phyloP scores from a whole-genome alignment of 164 flowering plant genomes.

The Chloranthus sessilifolius region DNA sequence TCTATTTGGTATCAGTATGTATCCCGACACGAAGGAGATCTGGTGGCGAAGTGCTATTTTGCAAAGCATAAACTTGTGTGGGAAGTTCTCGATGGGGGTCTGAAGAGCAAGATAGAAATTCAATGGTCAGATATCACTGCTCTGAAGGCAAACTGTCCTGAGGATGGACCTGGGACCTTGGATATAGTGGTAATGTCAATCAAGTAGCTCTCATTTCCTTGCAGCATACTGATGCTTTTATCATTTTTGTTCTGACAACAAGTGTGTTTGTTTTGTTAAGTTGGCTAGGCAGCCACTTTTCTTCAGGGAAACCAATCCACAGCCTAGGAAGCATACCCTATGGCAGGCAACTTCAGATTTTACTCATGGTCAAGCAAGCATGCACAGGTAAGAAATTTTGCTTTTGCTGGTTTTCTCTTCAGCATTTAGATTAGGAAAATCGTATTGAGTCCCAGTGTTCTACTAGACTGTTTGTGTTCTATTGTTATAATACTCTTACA shows the following conservation, averaged over 20 bases:
- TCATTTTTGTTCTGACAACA: neutral
- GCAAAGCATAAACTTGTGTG: conserved; percentile 90
- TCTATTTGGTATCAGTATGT: conserved; percentile 39
- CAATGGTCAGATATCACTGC: conserved; percentile 91
- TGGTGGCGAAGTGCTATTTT: conserved; percentile 86
- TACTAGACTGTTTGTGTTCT: too few relatives aligned
- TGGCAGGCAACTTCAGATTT: conserved; percentile 90
- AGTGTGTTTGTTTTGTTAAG: conserved; percentile 27
- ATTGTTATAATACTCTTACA: too few relatives aligned
- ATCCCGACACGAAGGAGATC: conserved; percentile 81
- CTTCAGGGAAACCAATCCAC: conserved; percentile 86
- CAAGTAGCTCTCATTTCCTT: neutral
- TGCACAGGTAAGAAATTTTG: conserved; percentile 40
- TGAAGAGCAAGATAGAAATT: conserved; percentile 85
- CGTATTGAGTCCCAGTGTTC: too few relatives aligned
- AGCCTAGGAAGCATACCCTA: conserved; percentile 82
- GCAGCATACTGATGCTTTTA: neutral
- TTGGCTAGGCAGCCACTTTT: conserved; percentile 76
- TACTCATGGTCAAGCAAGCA: conserved; percentile 73
- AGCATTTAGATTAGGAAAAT: too few relatives aligned
- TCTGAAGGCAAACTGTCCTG: conserved; percentile 67
- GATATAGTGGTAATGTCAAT: conserved; percentile 60
- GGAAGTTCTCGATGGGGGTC: conserved; percentile 87
- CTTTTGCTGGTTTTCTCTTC: neutral
- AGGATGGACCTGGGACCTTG: conserved; percentile 52